Conservation (phyloP, 306 rosid species). For the Gynostemma pentaphyllum region DNA sequence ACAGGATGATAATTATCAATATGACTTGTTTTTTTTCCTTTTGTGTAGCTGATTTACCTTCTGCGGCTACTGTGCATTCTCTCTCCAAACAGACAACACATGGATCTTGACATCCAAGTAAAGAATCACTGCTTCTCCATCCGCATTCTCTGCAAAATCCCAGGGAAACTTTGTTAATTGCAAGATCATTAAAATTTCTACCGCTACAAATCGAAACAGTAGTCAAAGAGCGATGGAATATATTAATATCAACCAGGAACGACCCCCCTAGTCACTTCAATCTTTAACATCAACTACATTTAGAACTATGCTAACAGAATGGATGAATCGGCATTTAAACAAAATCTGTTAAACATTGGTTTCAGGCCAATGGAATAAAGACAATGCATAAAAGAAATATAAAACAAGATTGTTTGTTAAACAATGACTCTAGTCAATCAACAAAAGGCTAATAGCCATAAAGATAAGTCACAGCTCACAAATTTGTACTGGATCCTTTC, state of each 20-base stretch:
- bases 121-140: constrained; percentile 58
- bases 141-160: constrained; percentile 68
- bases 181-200: neutral
- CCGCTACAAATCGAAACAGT: neutral
- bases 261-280: no score
- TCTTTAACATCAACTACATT: neutral
- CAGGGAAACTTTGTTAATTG: neutral
- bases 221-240: neutral
- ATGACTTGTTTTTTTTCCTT: neutral
- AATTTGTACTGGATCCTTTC: neutral
- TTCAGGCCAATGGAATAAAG: neutral
- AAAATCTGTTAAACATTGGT: neutral
- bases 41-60: constrained; percentile 43
- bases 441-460: neutral
- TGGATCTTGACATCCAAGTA: constrained; percentile 62
- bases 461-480: neutral
- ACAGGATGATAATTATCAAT: neutral
- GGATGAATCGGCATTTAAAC: neutral
- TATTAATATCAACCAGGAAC: no score
- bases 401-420: neutral
- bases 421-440: no score
- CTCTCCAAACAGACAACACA: constrained; percentile 95
- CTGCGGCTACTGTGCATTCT: constrained; percentile 76
- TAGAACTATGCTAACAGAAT: neutral
- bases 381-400: neutral